Evolutionary conservation across 345 rosid genomes (phyloP).

Genomic region (Orychophragmus violaceus): DNA sequence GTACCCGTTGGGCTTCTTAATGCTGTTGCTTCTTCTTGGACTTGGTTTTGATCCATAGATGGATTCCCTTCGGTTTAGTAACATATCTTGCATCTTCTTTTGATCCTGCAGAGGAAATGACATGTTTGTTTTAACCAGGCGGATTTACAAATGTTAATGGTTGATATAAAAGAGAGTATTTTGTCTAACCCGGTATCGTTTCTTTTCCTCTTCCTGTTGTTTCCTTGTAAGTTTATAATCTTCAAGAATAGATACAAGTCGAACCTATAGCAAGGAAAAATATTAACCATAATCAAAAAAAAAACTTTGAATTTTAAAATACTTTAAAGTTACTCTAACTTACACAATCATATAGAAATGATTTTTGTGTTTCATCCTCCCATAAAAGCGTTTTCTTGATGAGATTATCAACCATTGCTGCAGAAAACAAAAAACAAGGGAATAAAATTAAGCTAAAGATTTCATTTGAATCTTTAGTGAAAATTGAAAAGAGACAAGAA

Average conservation of each 20-base stretch:
- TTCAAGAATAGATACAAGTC: constrained; percentile 72
- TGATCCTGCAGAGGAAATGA: constrained; percentile 57
- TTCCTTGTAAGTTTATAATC: constrained; percentile 83
- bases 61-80: constrained; percentile 68
- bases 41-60: constrained; percentile 92
- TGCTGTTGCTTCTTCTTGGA: constrained; percentile 77
- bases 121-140: neutral
- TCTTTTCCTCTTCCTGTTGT: constrained; percentile 84
- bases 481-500: neutral
- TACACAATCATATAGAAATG: constrained; percentile 90
- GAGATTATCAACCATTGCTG: constrained; percentile 88
- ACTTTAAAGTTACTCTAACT: constrained; percentile 20
- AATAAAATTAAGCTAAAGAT: neutral
- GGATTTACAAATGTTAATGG: neutral
- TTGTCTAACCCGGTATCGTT: constrained; percentile 72
- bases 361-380: constrained; percentile 61
- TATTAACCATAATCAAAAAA: constrained; percentile 10
- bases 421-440: constrained; percentile 23
- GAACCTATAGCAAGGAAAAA: constrained; percentile 48
- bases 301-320: constrained; percentile 52
- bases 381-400: constrained; percentile 73
- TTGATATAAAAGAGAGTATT: constrained; percentile 29
- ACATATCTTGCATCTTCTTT: constrained; percentile 88
- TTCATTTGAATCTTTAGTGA: neutral
- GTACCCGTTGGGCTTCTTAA: constrained; percentile 61